phyloP scores from a whole-genome alignment of 2,329 filamentous ascomycete species.

The Dothiorella sarmentorum region DNA sequence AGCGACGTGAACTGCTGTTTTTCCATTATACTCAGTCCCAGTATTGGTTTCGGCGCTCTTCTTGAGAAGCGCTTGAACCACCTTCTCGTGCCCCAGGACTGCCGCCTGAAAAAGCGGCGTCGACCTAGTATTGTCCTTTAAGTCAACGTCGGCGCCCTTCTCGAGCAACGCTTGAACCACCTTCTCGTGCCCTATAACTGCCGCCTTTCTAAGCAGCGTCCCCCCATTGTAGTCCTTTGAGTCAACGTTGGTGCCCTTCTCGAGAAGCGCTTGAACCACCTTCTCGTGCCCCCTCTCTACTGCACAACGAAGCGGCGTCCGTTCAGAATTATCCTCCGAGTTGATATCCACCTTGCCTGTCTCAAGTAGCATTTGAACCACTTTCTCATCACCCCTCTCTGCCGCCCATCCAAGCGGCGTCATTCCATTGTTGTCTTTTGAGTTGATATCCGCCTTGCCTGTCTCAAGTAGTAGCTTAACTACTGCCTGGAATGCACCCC shows the following conservation, averaged over 20 bases:
- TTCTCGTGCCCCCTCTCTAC: background rate
- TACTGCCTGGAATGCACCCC: background rate
- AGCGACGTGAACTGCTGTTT: too few relatives aligned
- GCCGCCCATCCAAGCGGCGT: conserved; percentile 16
- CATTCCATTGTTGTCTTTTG: background rate
- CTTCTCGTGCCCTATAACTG: conserved; percentile 7
- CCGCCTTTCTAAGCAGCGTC: conserved; percentile 12
- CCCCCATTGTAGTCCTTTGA: too few relatives aligned
- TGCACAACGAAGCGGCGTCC: conserved; percentile 3
- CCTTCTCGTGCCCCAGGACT: background rate
- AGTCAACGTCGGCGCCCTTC: conserved; percentile 16
- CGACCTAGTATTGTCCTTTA: background rate
- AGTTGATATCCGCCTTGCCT: background rate
- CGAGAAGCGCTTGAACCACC: background rate
- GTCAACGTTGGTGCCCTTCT: background rate
- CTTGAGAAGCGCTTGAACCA: background rate
- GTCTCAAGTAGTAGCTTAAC: background rate
- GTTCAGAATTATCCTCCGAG: background rate
- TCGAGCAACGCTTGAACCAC: conserved; percentile 19
- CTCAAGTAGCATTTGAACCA: conserved; percentile 19
- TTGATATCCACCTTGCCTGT: conserved; percentile 18
- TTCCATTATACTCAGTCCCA: too few relatives aligned
- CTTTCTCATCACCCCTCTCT: conserved; percentile 1
- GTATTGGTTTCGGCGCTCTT: background rate
- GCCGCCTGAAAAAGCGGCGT: conserved; percentile 2